Evolutionary conservation across 169 alveolate species (phyloP), one percentile per base, ranked within the genome.

Genomic region (Besnoitia besnoiti): DNA sequence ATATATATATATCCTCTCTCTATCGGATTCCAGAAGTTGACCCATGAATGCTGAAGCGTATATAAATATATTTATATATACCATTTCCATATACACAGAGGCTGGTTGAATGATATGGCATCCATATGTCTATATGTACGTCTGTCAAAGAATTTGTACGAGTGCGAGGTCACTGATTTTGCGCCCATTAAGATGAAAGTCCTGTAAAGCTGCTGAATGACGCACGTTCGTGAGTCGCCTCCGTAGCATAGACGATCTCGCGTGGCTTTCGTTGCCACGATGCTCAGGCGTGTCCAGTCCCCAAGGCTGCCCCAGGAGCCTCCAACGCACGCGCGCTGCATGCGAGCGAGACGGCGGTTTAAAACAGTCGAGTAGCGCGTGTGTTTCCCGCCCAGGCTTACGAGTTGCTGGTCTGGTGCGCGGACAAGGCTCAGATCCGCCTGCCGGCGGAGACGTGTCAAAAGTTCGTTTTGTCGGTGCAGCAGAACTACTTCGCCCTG

Each of bases 371-470:
- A n/a, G n/a, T n/a, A n/a, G n/a, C n/a, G n/a, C n/a, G n/a, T n/a
- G n/a, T n/a, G n/a, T n/a, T n/a, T n/a, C n/a, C n/a, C n/a, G n/a
- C 75, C 39, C 88, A 89, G 92, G 92, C 92, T 27, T 88, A 49
- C 76, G 85, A 88, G 92, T 37, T 88, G 79, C 67, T 88, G 42
- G 35, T 62, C 12, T 67, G 92, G 87, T 79, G 80, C 47, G 92
- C 87, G 46, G 87, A 80, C 5, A 79, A 80, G 21, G 92, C 89
- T 30, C 75, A 73, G 44, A 50, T 89, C 5, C n/a, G 21, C 1
- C 37, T 89, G 16, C 79, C 92, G 5, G 12, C 35, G 77, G 92
- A 62, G 37, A 47, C 77, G 39, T 76, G 67, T 7, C 55, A 44
- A 33, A 88, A 88, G 67, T 49, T 88, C 46, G 79, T 88, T 33